phyloP scores from a whole-genome alignment of 2,329 filamentous ascomycete genomes.

The Exophiala bonariae region DNA sequence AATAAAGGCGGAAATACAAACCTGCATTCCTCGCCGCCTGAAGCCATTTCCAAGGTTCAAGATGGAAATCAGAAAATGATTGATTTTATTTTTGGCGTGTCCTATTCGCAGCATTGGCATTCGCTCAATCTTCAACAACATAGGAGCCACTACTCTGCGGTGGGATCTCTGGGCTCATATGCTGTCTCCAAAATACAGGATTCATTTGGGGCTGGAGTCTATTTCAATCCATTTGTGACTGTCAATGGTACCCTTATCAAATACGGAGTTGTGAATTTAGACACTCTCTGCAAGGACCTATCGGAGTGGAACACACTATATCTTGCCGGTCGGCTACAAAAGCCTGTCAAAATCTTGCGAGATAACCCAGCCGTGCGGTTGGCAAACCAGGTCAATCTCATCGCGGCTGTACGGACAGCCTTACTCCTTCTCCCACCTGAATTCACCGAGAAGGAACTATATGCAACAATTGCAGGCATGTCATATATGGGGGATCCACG shows the following conservation, averaged over 20 bases:
- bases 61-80: conserved; percentile 92
- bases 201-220: conserved; percentile 85
- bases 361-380: conserved; percentile 90
- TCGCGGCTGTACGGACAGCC: conserved; percentile 87
- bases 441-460: conserved; percentile 86
- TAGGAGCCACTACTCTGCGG: conserved; percentile 84
- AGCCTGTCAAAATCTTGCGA: conserved; percentile 94
- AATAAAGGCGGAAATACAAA: conserved; percentile 48
- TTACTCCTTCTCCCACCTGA: conserved; percentile 78
- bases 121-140: conserved; percentile 87
- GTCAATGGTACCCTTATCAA: conserved; percentile 96
- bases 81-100: conserved; percentile 96
- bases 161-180: conserved; percentile 81
- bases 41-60: conserved; percentile 80
- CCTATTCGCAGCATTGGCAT: conserved; percentile 95
- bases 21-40: conserved; percentile 78
- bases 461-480: conserved; percentile 85
- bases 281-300: conserved; percentile 83
- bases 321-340: conserved; percentile 92
- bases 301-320: conserved; percentile 93
- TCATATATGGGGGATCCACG: conserved; percentile 96
- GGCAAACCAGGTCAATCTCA: conserved; percentile 92
- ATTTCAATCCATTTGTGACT: conserved; percentile 94
- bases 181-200: conserved; percentile 85
- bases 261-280: conserved; percentile 93